Evolutionary conservation across 2,329 filamentous ascomycete genomes (phyloP), one percentile per base, ranked within the genome.

Genomic region (Botrytis sinoallii): DNA sequence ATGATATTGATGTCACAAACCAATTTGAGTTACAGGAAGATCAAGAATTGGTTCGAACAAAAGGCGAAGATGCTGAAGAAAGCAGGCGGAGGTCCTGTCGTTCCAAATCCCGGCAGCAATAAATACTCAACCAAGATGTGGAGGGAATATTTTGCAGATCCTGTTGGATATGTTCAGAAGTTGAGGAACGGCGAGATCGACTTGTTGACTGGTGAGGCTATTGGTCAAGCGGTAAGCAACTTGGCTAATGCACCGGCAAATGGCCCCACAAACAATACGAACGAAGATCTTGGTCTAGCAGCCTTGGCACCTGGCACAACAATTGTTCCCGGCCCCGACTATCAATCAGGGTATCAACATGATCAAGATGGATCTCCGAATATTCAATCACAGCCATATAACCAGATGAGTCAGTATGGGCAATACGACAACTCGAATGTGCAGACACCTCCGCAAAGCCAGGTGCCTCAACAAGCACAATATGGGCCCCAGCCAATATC

Each of bases 11-110:
- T 57, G 18, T 6, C 57, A 68, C 0, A 57, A 32, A 32, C 32
- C 32, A 32, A 32, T 32, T 32, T 32, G 32, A 32, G 18, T 6
- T 68, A 68, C 0, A 57, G 48, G 18, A 38, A 68, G 35, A 3
- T 68, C 8, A 68, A 68, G 18, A 57, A 68, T 42, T 68, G 66
- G 66, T 57, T 32, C 48, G 66, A 68, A 32, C 48, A 68, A 42
- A 68, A 68, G 38, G 66, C 66, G 0, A 68, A 57, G 18, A 22
- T 42, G 22, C 5, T 57, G 10, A 68, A 32, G 35, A 55, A 29
- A 29, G 3, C n/a, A 6, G 12, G 35, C 35, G 35, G 25, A n/a
- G 16, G 2, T 14, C 25, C 32, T 25, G n/a, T 1, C 29, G 16
- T 3, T 46, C 5, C 14, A 1, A 12, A 55, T 12, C 0, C 35